Evolutionary conservation across 306 rosid genomes (phyloP).

Genomic region (Comarum palustre): DNA sequence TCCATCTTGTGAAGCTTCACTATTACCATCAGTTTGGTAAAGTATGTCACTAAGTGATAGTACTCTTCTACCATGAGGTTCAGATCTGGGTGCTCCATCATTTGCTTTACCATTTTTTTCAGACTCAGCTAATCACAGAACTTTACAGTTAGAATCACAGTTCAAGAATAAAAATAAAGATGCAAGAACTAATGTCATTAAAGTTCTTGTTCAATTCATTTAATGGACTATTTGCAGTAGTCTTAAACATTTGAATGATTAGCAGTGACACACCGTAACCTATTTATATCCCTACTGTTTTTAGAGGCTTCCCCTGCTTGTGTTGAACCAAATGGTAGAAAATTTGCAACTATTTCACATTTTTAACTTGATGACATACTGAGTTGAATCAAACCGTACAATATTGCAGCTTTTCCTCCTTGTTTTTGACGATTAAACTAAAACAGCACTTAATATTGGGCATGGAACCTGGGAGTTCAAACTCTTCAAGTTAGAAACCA

Average conservation of each 20-base stretch:
- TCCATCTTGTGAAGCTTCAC: slow-evolving; percentile 87
- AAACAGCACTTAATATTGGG: neutral
- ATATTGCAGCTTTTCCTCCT: neutral
- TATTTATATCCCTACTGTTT: neutral
- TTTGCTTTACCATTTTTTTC: slow-evolving; percentile 56
- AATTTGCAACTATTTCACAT: neutral
- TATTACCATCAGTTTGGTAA: slow-evolving; percentile 70
- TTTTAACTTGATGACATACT: neutral
- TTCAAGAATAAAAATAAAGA: slow-evolving; percentile 19
- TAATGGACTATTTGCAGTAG: neutral
- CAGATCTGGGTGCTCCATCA: slow-evolving; percentile 60
- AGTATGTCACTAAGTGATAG: slow-evolving; percentile 82
- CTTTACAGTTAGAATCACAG: slow-evolving; percentile 28
- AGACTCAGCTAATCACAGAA: slow-evolving; percentile 58
- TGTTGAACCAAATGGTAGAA: neutral
- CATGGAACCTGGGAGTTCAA: neutral
- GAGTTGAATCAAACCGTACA: neutral
- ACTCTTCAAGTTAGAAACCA: neutral
- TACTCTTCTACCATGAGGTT: slow-evolving; percentile 58
- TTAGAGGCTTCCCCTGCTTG: neutral
- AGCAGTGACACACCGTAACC: neutral
- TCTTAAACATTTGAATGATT: neutral
- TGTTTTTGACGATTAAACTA: neutral
- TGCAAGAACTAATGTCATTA: neutral
- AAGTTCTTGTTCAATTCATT: neutral